Conservation (phyloP, 1,284 basidiomycete species). For the Dichomitus squalens region DNA sequence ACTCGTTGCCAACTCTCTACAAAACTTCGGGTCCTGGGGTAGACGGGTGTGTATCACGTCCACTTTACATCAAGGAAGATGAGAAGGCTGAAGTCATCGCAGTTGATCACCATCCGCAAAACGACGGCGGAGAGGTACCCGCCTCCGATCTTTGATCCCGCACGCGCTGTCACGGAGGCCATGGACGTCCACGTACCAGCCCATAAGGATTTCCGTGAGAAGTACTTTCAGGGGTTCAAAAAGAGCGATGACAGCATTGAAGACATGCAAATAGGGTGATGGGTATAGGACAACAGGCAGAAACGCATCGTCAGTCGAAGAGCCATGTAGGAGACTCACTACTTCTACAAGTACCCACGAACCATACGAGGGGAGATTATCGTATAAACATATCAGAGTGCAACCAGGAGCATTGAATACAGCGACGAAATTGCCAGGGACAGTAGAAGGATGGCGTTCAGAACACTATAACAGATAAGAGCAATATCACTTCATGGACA, state of each 20-base stretch:
- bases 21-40: conserved; percentile 97
- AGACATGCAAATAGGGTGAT: neutral
- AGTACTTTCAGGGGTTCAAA: conserved; percentile 80
- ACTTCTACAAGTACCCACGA: too few species aligned
- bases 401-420: too few species aligned
- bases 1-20: conserved; percentile 85
- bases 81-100: neutral
- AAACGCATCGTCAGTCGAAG: neutral
- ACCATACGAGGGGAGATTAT: too few species aligned
- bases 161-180: conserved; percentile 24
- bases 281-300: neutral
- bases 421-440: too few species aligned
- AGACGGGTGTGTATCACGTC: conserved; percentile 57
- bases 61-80: neutral
- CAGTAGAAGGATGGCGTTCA: neutral
- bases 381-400: neutral
- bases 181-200: conserved; percentile 56
- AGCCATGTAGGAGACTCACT: neutral
- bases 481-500: too few species aligned
- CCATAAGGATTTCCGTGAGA: conserved; percentile 78
- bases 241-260: conserved; percentile 29
- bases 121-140: conserved; percentile 48
- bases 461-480: too few species aligned
- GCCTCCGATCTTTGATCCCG: conserved; percentile 52
- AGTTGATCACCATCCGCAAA: conserved; percentile 92